A percentile compares a stretch with the other conserved stretches of the same genome.
phyloP scores from a whole-genome alignment of 345 rosid species.

The Geranium rotundifolium region DNA sequence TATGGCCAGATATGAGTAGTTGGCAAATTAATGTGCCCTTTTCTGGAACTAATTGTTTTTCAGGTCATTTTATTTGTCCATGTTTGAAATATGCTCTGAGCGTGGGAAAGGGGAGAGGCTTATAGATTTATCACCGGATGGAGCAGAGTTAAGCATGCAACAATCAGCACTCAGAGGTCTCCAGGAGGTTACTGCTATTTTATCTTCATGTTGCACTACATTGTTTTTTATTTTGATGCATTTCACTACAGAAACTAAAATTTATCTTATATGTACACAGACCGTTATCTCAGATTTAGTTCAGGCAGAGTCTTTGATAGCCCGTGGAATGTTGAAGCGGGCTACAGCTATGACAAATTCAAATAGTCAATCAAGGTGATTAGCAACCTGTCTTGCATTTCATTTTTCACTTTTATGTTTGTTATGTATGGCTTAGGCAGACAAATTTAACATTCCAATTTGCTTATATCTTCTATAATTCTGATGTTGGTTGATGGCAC shows the following conservation, averaged over 20 bases:
- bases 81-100: conserved; percentile 77
- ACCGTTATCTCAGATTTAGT: conserved; percentile 34
- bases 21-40: too few species aligned
- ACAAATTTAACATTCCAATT: too few species aligned
- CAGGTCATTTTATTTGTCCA: conserved; percentile 53
- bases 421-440: too few species aligned
- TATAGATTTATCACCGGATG: conserved; percentile 48
- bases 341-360: conserved; percentile 72
- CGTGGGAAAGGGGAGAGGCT: conserved; percentile 67
- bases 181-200: conserved; percentile 41
- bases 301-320: conserved; percentile 60
- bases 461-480: too few species aligned
- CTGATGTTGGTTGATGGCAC: too few species aligned
- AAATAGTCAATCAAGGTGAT: conserved; percentile 77
- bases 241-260: not conserved
- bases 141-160: conserved; percentile 51
- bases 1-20: too few species aligned
- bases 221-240: conserved; percentile 1
- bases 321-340: conserved; percentile 66
- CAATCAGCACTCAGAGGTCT: conserved; percentile 64
- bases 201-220: not conserved
- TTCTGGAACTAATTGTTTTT: not conserved
- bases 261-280: conserved; percentile 25
- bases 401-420: too few species aligned
- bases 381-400: conserved; percentile 2